Evolutionary conservation across 352 stramenopile species (phyloP).

Genomic region (Salisapilia sapeloensis): DNA sequence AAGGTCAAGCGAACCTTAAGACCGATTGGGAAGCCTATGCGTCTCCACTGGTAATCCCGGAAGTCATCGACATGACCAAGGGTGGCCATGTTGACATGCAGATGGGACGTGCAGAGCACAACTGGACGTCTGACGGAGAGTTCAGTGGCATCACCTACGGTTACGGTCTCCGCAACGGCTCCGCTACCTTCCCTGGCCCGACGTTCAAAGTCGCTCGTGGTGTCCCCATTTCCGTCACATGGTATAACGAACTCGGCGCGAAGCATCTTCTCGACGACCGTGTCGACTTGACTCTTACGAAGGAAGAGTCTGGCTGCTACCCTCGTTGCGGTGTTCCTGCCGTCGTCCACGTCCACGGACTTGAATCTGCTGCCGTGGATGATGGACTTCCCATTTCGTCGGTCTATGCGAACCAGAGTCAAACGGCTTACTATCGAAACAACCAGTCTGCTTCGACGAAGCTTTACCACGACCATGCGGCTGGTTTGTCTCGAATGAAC

Average conservation of each 20-base stretch:
- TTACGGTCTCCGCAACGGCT: constrained; percentile 18
- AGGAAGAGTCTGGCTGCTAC: constrained; percentile 34
- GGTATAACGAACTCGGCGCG: constrained; percentile 25
- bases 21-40: constrained; percentile 17
- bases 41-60: constrained; percentile 12
- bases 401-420: constrained; percentile 52
- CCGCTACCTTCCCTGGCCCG: constrained; percentile 21
- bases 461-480: constrained; percentile 58
- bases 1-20: no score
- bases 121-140: constrained; percentile 24
- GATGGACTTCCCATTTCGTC: constrained; percentile 33
- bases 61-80: constrained; percentile 21
- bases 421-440: constrained; percentile 36
- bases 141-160: constrained; percentile 20
- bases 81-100: constrained; percentile 24
- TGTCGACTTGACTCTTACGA: constrained; percentile 21
- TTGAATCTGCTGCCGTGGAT: constrained; percentile 43
- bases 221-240: constrained; percentile 22
- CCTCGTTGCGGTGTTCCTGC: constrained; percentile 42
- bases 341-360: constrained; percentile 41
- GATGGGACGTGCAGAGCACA: constrained; percentile 20
- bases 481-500: constrained; percentile 45
- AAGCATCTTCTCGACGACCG: constrained; percentile 28
- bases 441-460: constrained; percentile 50
- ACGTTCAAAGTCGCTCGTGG: constrained; percentile 26